A percentile compares a stretch with the other conserved stretches of the same genome.
Conservation (phyloP, 345 rosid genomes). For the Citrus hindsii region DNA sequence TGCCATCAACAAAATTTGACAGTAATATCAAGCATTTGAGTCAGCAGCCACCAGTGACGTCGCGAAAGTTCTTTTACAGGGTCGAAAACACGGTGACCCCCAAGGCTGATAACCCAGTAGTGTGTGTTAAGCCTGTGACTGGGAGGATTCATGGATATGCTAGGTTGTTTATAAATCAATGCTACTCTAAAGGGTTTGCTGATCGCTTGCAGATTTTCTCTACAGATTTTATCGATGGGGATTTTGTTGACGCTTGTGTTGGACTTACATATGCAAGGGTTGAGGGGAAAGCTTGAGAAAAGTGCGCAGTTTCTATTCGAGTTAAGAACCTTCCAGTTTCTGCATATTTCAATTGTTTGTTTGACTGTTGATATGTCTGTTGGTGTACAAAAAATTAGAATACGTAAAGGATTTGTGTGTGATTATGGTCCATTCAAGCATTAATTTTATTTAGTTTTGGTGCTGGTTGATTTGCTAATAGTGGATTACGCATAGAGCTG, state of each 20-base stretch:
- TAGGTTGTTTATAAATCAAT: conserved; percentile 64
- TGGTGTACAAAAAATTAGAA: not conserved
- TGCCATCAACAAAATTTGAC: conserved; percentile 81
- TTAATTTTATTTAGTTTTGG: too few species aligned
- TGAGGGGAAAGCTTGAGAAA: conserved; percentile 51
- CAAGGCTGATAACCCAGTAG: conserved; percentile 67
- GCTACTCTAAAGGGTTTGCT: conserved; percentile 47
- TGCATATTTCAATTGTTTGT: not conserved
- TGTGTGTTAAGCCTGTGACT: conserved; percentile 82
- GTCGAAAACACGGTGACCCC: conserved; percentile 88
- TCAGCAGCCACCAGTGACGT: conserved; percentile 50
- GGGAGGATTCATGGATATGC: conserved; percentile 67
- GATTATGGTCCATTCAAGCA: not conserved
- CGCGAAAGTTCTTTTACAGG: conserved; percentile 65
- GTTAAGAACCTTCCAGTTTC: not conserved
- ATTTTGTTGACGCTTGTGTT: conserved; percentile 84
- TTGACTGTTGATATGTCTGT: not conserved
- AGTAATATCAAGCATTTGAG: conserved; percentile 67
- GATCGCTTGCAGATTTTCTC: conserved; percentile 79
- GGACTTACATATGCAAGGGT: conserved; percentile 66
- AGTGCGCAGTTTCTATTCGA: not conserved
- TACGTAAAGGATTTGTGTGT: not conserved
- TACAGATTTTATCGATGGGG: conserved; percentile 82
- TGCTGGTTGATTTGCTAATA: not conserved
- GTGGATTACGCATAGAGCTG: not conserved